Evolutionary conservation across 2,329 filamentous ascomycete genomes (phyloP).

Genomic region (Aspergillus texensis): DNA sequence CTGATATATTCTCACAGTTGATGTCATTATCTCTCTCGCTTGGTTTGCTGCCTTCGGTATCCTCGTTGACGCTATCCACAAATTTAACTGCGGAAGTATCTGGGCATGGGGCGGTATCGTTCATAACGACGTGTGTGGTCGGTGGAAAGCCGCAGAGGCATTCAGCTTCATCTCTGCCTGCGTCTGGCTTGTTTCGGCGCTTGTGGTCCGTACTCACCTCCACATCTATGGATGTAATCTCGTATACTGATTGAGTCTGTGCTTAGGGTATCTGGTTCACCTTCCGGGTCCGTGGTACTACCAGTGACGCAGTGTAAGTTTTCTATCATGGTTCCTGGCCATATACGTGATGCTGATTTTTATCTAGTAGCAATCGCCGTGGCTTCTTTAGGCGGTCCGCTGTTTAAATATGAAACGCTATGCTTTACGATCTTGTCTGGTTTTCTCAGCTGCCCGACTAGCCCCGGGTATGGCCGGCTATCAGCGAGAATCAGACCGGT

Average conservation of each 20-base stretch:
- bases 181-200: constrained; percentile 67
- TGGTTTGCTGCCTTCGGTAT: constrained; percentile 74
- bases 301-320: constrained; percentile 27
- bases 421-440: not conserved
- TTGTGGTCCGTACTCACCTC: constrained; percentile 49
- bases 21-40: constrained; percentile 67
- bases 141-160: constrained; percentile 71
- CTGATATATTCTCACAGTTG: constrained; percentile 45
- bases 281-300: constrained; percentile 28
- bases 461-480: not conserved
- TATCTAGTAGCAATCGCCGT: constrained; percentile 9
- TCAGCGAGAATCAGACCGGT: not conserved
- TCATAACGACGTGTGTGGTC: constrained; percentile 59
- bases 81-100: constrained; percentile 56
- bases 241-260: not conserved
- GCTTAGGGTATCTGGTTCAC: constrained; percentile 40
- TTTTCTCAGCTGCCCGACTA: not conserved
- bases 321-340: not conserved
- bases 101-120: constrained; percentile 64
- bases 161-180: constrained; percentile 73
- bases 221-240: not conserved
- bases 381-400: constrained; percentile 15
- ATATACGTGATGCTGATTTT: not conserved
- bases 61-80: constrained; percentile 60
- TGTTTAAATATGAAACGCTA: constrained; percentile 7